Base-by-base conservation (phyloP, 75 land plant species). In the Sequoiadendron giganteum region DNA sequence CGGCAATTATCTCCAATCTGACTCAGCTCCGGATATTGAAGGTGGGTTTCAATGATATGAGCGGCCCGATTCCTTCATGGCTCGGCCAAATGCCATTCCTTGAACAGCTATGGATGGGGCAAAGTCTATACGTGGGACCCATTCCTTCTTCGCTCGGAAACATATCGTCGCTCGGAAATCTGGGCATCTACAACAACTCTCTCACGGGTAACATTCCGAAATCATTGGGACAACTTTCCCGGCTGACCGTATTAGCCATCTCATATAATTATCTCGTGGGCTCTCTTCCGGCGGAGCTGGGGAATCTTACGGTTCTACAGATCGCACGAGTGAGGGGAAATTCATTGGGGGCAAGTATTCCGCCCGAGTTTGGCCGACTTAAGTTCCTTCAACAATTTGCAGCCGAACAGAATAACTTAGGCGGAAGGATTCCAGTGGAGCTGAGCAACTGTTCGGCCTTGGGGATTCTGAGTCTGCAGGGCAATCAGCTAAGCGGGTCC, bases 211-310 rank as follows among this genome's bases (percentile, higher is more conserved):
- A 89, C 5, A 94, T 97, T 30, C 98, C 97, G 6, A 0, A 87
- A 40, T 45, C 48, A 45, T 7, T 45, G 8, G 48, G 8, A 7
- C 48, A 45, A 45, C 48, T 45, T 45, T 45, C 48, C 7, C 48
- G 48, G 6, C 48, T 45, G 48, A 45, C 48, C 48, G 48, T 6
- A 45, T 7, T 45, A 1, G 65, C 93, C 39, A 86, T 91, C 10
- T 94, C 94, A 14, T 87, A 93, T 87, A 97, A 97, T 87, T 82
- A 38, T 10, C 85, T 97, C 72, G 80, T 87, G 18, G 97, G 97
- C 1, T 30, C 89, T 4, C 94, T 96, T 48, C 97, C 96, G 19
- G 13, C 87, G 7, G 86, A 93, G 36, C 87, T 95, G 40, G 92
- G 91, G 1, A 88, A 88, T 19, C 91, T 93, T 38, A 38, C 45